Evolutionary conservation across 208 protist genomes (phyloP).

Genomic region (Zelonia costaricensis): DNA sequence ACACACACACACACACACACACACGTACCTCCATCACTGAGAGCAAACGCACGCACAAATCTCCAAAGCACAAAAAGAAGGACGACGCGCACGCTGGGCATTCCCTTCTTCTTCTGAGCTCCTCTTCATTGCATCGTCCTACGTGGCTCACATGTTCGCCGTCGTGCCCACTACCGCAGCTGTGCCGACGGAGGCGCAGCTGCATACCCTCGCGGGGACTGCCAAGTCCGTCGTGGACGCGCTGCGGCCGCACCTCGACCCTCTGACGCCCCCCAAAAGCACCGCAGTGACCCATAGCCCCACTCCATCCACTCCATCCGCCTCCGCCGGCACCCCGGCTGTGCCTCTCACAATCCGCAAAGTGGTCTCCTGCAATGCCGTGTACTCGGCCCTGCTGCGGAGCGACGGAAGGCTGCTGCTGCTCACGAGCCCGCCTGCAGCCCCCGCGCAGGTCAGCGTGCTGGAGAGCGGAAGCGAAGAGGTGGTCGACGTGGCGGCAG

Average conservation of each 20-base stretch:
- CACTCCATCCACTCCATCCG: not conserved
- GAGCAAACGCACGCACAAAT: not conserved
- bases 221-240: conserved; percentile 23
- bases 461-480: conserved; percentile 33
- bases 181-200: not conserved
- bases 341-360: conserved; percentile 7
- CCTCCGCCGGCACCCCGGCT: not conserved
- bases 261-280: no score
- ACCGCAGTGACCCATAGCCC: no score
- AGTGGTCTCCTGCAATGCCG: conserved; percentile 20
- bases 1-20: not conserved
- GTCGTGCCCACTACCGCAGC: conserved; percentile 21
- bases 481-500: conserved; percentile 76
- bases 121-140: not conserved
- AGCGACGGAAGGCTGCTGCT: conserved; percentile 27
- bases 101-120: not conserved
- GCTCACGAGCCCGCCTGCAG: not conserved
- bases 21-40: no score
- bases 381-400: conserved; percentile 27
- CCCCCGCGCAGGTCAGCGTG: conserved; percentile 28
- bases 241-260: conserved; percentile 9
- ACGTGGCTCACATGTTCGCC: conserved; percentile 9
- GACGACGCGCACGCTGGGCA: not conserved
- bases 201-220: conserved; percentile 13
- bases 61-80: not conserved